Evolutionary conservation across 2,329 filamentous ascomycete genomes (phyloP).

Genomic region (Paecilomyces variotii): DNA sequence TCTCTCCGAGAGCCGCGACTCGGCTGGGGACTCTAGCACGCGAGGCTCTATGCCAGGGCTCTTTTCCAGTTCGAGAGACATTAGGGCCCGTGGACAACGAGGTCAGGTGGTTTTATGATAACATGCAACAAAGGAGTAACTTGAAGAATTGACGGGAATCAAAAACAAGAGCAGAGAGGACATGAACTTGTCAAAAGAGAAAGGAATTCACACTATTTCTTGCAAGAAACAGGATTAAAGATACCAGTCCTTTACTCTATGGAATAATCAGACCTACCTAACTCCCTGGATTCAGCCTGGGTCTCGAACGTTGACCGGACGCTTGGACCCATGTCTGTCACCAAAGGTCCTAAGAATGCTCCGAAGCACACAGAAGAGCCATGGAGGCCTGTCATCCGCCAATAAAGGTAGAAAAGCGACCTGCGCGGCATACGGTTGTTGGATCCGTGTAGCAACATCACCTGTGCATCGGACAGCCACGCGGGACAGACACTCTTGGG

Average conservation of each 20-base stretch:
- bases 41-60: constrained; percentile 3
- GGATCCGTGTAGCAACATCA: not conserved
- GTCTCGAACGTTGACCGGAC: not conserved
- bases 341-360: not conserved
- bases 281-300: not conserved
- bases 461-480: not conserved
- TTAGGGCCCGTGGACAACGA: not conserved
- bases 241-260: not conserved
- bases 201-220: not conserved
- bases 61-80: not conserved
- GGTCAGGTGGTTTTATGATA: not conserved
- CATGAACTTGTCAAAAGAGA: not conserved
- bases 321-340: not conserved
- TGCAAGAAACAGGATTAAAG: not conserved
- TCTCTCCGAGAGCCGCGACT: not conserved
- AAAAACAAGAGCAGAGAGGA: not conserved
- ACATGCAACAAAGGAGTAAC: not conserved
- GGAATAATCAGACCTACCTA: not conserved
- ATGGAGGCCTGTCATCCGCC: not conserved
- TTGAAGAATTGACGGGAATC: not conserved
- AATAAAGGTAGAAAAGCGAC: not conserved
- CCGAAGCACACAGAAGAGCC: not conserved
- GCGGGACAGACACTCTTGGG: not conserved
- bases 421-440: not conserved
- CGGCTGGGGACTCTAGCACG: constrained; percentile 3